A percentile compares a stretch with the other conserved stretches of the same genome.
Conservation (phyloP, 1,284 basidiomycete species). For the Tetrapyrgos nigripes region DNA sequence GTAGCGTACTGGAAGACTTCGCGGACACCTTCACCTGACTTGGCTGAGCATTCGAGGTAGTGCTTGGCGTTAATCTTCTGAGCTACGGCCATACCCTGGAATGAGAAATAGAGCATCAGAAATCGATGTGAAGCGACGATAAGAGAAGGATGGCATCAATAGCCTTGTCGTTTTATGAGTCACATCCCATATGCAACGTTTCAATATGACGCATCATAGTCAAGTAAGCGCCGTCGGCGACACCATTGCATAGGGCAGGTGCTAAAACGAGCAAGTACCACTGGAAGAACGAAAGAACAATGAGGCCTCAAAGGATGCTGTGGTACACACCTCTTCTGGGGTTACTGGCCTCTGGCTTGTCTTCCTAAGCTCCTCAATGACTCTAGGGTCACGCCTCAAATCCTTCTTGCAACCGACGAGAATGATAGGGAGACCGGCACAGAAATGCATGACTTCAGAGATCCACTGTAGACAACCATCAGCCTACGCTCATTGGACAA, state of each 20-base stretch:
- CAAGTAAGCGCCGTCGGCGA: background rate
- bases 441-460: conserved; percentile 94
- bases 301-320: too few relatives aligned
- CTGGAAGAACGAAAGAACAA: background rate
- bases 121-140: background rate
- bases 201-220: background rate
- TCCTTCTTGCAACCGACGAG: conserved; percentile 95
- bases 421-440: conserved; percentile 85
- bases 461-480: conserved; percentile 73
- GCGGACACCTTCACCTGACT: conserved; percentile 88
- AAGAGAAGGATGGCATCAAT: background rate
- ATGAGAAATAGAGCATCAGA: conserved; percentile 11
- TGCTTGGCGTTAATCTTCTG: conserved; percentile 89
- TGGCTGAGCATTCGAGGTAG: conserved; percentile 92
- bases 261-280: background rate
- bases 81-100: conserved; percentile 83
- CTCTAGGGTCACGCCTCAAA: conserved; percentile 79
- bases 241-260: background rate
- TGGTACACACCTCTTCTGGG: conserved; percentile 30
- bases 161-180: background rate
- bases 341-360: conserved; percentile 85
- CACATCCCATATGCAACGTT: background rate
- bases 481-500: background rate
- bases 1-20: conserved; percentile 94
- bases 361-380: conserved; percentile 82